Base-by-base conservation (phyloP, 1,284 basidiomycete species). In the Boletus mariae region DNA sequence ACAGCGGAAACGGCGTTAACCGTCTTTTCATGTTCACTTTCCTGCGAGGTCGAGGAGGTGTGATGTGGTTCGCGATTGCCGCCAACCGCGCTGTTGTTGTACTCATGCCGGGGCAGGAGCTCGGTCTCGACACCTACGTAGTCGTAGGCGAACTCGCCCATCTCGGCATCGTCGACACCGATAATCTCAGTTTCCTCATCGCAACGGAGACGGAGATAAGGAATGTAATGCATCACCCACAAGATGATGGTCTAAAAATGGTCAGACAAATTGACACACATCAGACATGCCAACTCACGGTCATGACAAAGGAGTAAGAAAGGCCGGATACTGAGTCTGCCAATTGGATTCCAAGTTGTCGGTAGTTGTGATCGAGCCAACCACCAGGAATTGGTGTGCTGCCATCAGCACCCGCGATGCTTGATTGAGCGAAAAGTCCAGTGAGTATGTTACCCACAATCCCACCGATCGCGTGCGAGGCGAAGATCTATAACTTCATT, bases 121-220 rank as follows among this genome's bases (percentile, higher is more conserved):
- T 87, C 83, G 45, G 77, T 73, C 61, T 91, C 88, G 55, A 91
- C 71, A 13, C 83, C 85, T 55, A 91, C 90, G 61, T 92, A 94
- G 73, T 94, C 91, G 69, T 94, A 93, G n/a, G 90, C 90, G 61
- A 86, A 93, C 74, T 98, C 95, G 63, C 95, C 95, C 78, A 97
- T 87, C 75, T 95, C 91, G 12, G 86, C 83, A 65, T 97, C 92
- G 70, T 98, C 96, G 58, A 97, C 86, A 58, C 96, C 96, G 54
- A 98, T 75, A 56, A 94, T 87, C 76, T 98, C 95, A 31, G 85
- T 83, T 59, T 94, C 90, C 62, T 96, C 94, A 31, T 76, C 73
- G 17, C 82, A 80, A 55, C 94, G 86, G 45, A 99, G 82, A 51
- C 87, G 79, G 57, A 92, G 78, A 58, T 85, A 86, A 3, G 96